Evolutionary conservation across 192 early-diverging fungal species (phyloP).

Genomic region (Umbelopsis sp.): DNA sequence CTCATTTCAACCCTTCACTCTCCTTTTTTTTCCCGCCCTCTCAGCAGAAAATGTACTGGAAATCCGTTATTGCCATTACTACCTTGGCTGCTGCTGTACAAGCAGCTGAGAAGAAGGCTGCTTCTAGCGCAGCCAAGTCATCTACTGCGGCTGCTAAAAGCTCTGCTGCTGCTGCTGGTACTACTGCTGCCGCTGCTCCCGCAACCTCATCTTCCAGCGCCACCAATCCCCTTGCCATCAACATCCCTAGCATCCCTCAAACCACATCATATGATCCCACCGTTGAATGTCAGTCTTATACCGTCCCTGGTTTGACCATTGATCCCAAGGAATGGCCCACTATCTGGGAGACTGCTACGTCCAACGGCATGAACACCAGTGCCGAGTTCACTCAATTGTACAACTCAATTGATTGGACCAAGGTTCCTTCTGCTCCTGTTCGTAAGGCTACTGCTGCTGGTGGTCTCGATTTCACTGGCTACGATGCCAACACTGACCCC

Average conservation of each 20-base stretch:
- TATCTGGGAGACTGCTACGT: conserved; percentile 32
- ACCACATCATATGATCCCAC: conserved; percentile 38
- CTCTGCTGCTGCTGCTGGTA: conserved; percentile 9
- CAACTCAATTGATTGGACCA: conserved; percentile 51
- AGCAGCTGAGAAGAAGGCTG: conserved; percentile 22
- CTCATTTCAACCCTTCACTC: conserved; percentile 21
- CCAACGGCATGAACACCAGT: conserved; percentile 42
- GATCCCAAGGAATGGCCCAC: conserved; percentile 33
- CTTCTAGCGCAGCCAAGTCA: conserved; percentile 22
- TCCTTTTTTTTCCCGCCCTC: not conserved
- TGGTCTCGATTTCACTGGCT: conserved; percentile 31
- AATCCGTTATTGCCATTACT: conserved; percentile 29
- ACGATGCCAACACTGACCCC: conserved; percentile 27
- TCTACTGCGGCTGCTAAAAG: conserved; percentile 19
- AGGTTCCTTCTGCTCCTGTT: conserved; percentile 38
- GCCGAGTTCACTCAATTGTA: conserved; percentile 45
- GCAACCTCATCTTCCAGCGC: no score
- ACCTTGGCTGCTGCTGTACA: conserved; percentile 18
- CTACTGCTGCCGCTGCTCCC: conserved; percentile 7
- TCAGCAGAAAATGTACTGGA: conserved; percentile 31
- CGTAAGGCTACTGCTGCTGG: conserved; percentile 26
- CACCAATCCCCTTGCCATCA: conserved; percentile 30
- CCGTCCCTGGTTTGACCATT: conserved; percentile 19
- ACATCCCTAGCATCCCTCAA: conserved; percentile 37
- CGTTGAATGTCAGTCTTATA: conserved; percentile 31